phyloP scores from a whole-genome alignment of 2,329 filamentous ascomycete species.

The Fusarium drepaniforme region DNA sequence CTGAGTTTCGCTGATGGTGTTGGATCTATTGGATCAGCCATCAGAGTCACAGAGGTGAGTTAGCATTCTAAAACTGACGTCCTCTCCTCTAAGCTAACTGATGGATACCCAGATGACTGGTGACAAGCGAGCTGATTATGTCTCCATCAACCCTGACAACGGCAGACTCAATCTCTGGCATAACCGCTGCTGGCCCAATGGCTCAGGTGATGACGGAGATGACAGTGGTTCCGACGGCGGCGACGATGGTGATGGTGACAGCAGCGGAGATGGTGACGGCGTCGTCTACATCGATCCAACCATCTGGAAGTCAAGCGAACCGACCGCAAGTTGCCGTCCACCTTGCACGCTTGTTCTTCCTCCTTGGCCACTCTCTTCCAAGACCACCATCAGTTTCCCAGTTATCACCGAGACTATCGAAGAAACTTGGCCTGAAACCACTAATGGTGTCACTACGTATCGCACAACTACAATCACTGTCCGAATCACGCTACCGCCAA shows the following conservation, averaged over 20 bases:
- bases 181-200: neutral
- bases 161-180: neutral
- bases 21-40: neutral
- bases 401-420: conserved; percentile 21
- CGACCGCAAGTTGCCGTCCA: conserved; percentile 11
- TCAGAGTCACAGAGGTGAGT: neutral
- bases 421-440: conserved; percentile 22
- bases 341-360: conserved; percentile 21
- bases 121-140: neutral
- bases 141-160: neutral
- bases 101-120: neutral
- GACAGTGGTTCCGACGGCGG: neutral
- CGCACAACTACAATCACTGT: conserved; percentile 26
- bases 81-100: neutral
- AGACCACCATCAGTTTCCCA: conserved; percentile 19
- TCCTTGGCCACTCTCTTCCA: conserved; percentile 20
- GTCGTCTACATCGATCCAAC: conserved; percentile 17
- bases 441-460: conserved; percentile 17
- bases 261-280: neutral
- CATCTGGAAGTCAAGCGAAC: conserved; percentile 12
- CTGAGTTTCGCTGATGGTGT: neutral
- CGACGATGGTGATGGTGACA: neutral
- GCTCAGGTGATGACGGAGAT: neutral
- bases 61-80: fast-evolving
- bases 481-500: conserved; percentile 16